Evolutionary conservation across 495 filamentous ascomycete species (phyloP).

Genomic region (Penicillium canariense): DNA sequence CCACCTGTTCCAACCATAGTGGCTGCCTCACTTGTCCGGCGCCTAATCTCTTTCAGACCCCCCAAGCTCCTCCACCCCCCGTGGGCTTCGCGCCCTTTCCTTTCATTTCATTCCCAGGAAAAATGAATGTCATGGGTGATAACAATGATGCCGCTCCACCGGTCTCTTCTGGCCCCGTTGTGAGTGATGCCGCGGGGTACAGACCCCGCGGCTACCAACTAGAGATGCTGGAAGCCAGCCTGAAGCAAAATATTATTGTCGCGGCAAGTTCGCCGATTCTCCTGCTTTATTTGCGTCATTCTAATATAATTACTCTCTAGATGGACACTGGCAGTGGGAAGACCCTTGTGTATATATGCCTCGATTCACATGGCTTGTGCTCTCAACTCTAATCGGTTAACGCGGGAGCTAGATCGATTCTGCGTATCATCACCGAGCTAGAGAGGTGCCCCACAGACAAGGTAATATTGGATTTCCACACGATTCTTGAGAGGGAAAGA

Average conservation of each 20-base stretch:
- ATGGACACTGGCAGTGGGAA: slow-evolving; percentile 96
- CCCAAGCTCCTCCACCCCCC: not conserved
- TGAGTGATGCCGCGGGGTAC: slow-evolving; percentile 18
- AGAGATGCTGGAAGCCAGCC: slow-evolving; percentile 86
- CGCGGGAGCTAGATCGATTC: slow-evolving; percentile 58
- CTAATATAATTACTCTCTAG: slow-evolving; percentile 35
- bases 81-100: not conserved
- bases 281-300: not conserved
- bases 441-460: slow-evolving; percentile 57
- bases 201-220: slow-evolving; percentile 73
- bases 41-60: not conserved
- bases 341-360: slow-evolving; percentile 71
- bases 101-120: not conserved
- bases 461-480: slow-evolving; percentile 38
- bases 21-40: not conserved
- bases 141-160: not conserved
- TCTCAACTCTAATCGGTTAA: slow-evolving; percentile 2
- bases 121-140: slow-evolving; percentile 11
- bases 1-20: not conserved
- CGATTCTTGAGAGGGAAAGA: not conserved
- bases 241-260: slow-evolving; percentile 79
- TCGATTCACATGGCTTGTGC: not conserved
- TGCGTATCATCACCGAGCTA: slow-evolving; percentile 76
- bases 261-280: slow-evolving; percentile 51
- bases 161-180: not conserved